A percentile compares a stretch with the other conserved stretches of the same genome.
Evolutionary conservation across 371 early-diverging fungal genomes (phyloP).

Genomic region (Pancytospora epiphaga): DNA sequence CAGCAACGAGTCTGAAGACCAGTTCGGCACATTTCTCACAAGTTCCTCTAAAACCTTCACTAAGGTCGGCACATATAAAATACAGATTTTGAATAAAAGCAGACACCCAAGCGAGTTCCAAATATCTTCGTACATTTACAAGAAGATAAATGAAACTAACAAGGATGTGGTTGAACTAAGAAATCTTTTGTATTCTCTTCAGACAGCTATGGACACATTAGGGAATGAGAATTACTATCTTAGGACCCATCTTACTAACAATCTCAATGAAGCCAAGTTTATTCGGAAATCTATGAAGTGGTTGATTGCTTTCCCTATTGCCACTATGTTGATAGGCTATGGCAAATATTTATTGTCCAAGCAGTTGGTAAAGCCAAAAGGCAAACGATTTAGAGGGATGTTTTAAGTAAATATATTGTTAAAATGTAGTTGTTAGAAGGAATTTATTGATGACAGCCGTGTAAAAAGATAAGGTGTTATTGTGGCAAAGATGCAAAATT

Average conservation of each 20-base stretch:
- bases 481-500: no score
- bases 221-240: conserved; percentile 5
- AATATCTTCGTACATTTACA: conserved; percentile 1
- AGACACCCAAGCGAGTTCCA: neutral
- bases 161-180: neutral
- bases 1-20: neutral
- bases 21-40: neutral
- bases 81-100: neutral
- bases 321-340: conserved; percentile 7
- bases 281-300: conserved; percentile 9
- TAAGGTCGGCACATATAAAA: neutral
- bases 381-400: conserved; percentile 10
- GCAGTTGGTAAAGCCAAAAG: conserved; percentile 17
- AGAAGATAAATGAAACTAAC: conserved; percentile 21
- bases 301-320: conserved; percentile 6
- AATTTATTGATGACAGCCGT: no score
- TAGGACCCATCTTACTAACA: neutral
- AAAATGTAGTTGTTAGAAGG: no score
- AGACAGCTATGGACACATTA: neutral
- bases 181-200: neutral
- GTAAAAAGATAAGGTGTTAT: no score
- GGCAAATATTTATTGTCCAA: neutral
- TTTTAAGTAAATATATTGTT: conserved; percentile 40
- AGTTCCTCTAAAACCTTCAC: neutral
- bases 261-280: conserved; percentile 10